Evolutionary conservation across 2,329 filamentous ascomycete species (phyloP).

Genomic region (Scleromitrula shiraiana): DNA sequence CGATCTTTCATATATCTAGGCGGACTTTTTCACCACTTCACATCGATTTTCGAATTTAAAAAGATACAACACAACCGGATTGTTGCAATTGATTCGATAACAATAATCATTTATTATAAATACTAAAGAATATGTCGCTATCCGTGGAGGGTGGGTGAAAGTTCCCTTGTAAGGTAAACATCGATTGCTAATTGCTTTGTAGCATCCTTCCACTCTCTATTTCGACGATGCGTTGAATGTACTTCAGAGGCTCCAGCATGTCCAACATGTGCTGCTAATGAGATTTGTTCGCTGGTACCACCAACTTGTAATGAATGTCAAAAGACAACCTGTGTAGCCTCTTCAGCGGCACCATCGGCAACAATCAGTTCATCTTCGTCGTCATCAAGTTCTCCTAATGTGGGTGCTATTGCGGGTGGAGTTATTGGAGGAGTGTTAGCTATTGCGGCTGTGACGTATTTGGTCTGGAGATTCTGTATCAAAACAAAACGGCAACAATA

Average conservation of each 20-base stretch:
- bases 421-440: conserved; percentile 77
- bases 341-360: conserved; percentile 20
- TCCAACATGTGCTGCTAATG: conserved; percentile 45
- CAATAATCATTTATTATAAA: not conserved
- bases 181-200: conserved; percentile 15
- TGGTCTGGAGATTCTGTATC: conserved; percentile 83
- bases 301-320: conserved; percentile 54
- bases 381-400: conserved; percentile 46
- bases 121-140: not conserved
- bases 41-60: not conserved
- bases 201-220: conserved; percentile 33
- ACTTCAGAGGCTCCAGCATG: conserved; percentile 49
- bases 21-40: conserved; percentile 1
- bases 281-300: conserved; percentile 52
- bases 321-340: conserved; percentile 45
- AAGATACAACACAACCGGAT: not conserved
- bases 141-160: conserved; percentile 8
- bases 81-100: conserved; percentile 9
- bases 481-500: conserved; percentile 68
- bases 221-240: conserved; percentile 48
- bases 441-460: conserved; percentile 65
- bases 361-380: conserved; percentile 24
- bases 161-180: conserved; percentile 8
- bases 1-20: too few species aligned
- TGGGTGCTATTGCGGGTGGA: conserved; percentile 84